A percentile compares a stretch with the other conserved stretches of the same genome.
Evolutionary conservation across 2,329 filamentous ascomycete species (phyloP).

Genomic region (Trichoderma sp.): DNA sequence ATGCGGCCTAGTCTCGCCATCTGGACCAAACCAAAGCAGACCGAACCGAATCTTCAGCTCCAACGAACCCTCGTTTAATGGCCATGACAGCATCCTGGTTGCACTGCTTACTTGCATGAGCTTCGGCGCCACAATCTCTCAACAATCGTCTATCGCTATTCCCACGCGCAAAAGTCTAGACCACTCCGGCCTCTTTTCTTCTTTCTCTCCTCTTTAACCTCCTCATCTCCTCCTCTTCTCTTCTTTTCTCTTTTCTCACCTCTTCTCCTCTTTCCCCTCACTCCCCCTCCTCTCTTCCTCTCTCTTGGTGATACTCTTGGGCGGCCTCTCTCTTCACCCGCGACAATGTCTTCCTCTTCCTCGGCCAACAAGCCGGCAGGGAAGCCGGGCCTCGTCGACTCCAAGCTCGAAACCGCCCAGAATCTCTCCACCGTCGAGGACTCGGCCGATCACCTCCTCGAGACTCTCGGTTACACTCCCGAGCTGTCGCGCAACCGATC

Average conservation of each 20-base stretch:
- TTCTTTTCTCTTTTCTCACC: neutral
- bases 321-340: neutral
- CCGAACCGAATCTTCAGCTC: neutral
- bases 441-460: constrained; percentile 60
- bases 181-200: neutral
- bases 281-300: too few relatives aligned
- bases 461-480: constrained; percentile 63
- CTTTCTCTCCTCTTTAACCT: neutral
- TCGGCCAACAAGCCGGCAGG: constrained; percentile 22
- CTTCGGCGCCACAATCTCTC: constrained; percentile 7
- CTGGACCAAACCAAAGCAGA: neutral
- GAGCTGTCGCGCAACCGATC: constrained; percentile 64
- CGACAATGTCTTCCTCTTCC: constrained; percentile 22
- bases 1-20: constrained; percentile 11
- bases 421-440: constrained; percentile 31
- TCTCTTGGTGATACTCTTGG: neutral
- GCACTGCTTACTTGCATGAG: constrained; percentile 18
- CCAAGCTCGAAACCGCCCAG: constrained; percentile 30
- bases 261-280: neutral
- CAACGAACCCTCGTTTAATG: constrained; percentile 3
- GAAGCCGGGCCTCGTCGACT: constrained; percentile 27
- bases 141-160: constrained; percentile 6
- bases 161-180: constrained; percentile 2
- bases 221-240: neutral
- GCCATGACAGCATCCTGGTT: constrained; percentile 8